These are phyloP conservation scores for Datisca glomerata DNA, from an alignment of 306 rosid species.

Conservation along the genomic window DNA sequence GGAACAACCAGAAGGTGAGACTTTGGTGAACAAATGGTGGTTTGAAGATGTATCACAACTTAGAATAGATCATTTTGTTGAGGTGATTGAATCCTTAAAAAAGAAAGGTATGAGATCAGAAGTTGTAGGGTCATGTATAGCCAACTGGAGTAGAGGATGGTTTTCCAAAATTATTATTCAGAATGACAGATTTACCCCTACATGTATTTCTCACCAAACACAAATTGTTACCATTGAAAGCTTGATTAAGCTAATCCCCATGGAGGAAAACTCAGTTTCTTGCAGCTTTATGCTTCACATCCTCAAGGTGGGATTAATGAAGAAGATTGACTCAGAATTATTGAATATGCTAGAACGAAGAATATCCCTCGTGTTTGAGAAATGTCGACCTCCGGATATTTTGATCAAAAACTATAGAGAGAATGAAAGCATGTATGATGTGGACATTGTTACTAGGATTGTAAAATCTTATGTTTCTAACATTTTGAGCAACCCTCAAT, in stretches of 20 bases:
- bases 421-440: slow-evolving; percentile 34
- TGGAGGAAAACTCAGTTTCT: slow-evolving; percentile 49
- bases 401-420: slow-evolving; percentile 44
- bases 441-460: slow-evolving; percentile 32
- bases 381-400: slow-evolving; percentile 39
- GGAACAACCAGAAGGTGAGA: slow-evolving; percentile 13
- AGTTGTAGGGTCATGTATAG: slow-evolving; percentile 55
- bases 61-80: slow-evolving; percentile 62
- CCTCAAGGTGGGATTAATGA: slow-evolving; percentile 37
- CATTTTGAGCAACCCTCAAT: slow-evolving; percentile 17
- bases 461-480: slow-evolving; percentile 30
- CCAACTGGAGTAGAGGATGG: slow-evolving; percentile 52
- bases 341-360: slow-evolving; percentile 37
- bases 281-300: slow-evolving; percentile 61
- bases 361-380: slow-evolving; percentile 42
- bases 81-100: slow-evolving; percentile 48
- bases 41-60: slow-evolving; percentile 46
- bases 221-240: slow-evolving; percentile 47
- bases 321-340: slow-evolving; percentile 33
- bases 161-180: slow-evolving; percentile 29
- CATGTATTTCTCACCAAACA: slow-evolving; percentile 18
- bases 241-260: slow-evolving; percentile 47
- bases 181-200: slow-evolving; percentile 14
- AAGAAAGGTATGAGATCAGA: slow-evolving; percentile 34
- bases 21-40: slow-evolving; percentile 46